These are phyloP conservation scores for Paraphaeosphaeria minitans DNA, from an alignment of 2,329 filamentous ascomycete genomes.

Conservation along the genomic window DNA sequence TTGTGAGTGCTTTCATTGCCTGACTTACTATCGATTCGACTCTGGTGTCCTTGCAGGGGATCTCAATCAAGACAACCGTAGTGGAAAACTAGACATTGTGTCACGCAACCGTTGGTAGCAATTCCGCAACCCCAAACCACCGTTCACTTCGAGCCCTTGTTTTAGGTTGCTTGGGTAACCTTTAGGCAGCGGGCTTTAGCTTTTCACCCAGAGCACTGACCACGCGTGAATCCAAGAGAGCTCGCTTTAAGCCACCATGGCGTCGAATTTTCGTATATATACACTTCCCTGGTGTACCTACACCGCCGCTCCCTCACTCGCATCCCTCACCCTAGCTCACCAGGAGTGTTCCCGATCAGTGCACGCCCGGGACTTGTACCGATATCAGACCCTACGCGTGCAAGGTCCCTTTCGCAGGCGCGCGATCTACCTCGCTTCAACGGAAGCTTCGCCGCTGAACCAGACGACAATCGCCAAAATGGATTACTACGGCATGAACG, in stretches of 20 bases:
- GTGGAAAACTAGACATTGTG: not conserved
- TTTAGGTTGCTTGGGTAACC: not conserved
- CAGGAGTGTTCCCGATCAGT: not conserved
- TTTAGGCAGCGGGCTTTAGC: not conserved
- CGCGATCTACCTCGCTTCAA: not conserved
- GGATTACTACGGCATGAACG: constrained; percentile 22
- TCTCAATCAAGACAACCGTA: not conserved
- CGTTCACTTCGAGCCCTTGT: not conserved
- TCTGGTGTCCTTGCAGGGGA: not conserved
- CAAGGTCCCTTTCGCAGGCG: not conserved
- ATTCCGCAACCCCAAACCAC: not conserved
- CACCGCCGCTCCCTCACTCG: not conserved
- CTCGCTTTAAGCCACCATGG: not conserved
- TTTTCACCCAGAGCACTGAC: not conserved
- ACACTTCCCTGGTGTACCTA: not conserved
- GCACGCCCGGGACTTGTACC: not conserved
- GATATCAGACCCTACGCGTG: not conserved
- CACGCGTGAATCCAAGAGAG: not conserved
- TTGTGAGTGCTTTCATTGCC: not conserved
- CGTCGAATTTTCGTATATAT: not conserved
- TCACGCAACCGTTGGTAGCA: not conserved
- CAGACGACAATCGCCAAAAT: constrained; percentile 8
- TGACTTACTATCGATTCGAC: no score
- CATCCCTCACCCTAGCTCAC: not conserved
- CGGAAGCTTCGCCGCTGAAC: not conserved